Percentiles rank a stretch among this genome's conserved stretches.
Evolutionary conservation across 345 rosid species (phyloP).

Genomic region (Reutealis trisperma): DNA sequence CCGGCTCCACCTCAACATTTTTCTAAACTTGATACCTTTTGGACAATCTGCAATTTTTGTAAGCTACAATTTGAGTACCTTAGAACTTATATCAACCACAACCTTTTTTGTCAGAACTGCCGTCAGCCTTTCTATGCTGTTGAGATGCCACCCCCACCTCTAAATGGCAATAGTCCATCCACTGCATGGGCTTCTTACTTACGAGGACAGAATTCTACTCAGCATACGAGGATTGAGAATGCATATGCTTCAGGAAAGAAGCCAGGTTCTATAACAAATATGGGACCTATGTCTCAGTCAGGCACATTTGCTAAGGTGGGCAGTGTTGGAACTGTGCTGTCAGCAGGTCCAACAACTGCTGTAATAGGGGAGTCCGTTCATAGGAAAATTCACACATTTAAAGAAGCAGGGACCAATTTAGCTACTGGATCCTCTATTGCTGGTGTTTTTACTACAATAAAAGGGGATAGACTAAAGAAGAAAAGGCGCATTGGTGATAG

Average conservation of each 20-base stretch:
- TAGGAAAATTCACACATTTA: constrained; percentile 23
- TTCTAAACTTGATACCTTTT: constrained; percentile 38
- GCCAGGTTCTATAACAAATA: constrained; percentile 8
- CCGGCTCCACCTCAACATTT: constrained; percentile 17
- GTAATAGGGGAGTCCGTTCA: constrained; percentile 13
- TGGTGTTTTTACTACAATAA: constrained; percentile 16
- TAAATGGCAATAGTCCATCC: constrained; percentile 24
- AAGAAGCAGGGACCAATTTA: constrained; percentile 19
- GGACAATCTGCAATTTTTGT: constrained; percentile 52
- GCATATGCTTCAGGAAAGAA: constrained; percentile 6
- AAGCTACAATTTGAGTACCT: constrained; percentile 43
- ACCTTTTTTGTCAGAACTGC: constrained; percentile 46
- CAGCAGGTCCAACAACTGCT: constrained; percentile 8
- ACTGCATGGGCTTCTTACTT: constrained; percentile 5
- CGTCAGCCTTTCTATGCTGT: constrained; percentile 39
- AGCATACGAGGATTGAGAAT: constrained; percentile 1
- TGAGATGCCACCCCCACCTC: constrained; percentile 39
- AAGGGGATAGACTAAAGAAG: constrained; percentile 30
- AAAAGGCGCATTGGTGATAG: constrained; percentile 29
- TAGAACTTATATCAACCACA: constrained; percentile 29
- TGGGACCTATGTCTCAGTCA: constrained; percentile 12
- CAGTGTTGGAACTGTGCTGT: constrained; percentile 5
- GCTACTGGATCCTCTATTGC: constrained; percentile 13
- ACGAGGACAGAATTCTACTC: constrained; percentile 20
- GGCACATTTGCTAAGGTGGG: constrained; percentile 24